A percentile compares a stretch with the other conserved stretches of the same genome.
Conservation (phyloP, 2,329 filamentous ascomycete genomes). For the Aureobasidium melanogenum region DNA sequence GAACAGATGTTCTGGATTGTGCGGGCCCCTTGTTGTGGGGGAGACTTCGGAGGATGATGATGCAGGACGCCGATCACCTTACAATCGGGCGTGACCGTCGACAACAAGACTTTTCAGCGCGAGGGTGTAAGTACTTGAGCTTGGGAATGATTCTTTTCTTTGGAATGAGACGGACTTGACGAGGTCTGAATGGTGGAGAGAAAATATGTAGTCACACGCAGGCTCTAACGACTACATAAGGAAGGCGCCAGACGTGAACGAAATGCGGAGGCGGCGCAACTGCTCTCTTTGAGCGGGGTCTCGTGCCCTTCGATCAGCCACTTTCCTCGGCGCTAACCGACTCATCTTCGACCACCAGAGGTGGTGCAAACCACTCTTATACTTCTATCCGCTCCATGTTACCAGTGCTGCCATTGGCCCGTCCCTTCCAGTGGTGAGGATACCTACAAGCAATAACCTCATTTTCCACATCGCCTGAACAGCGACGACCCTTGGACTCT, state of each 20-base stretch:
- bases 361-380: slow-evolving; percentile 5
- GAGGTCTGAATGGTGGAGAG: background rate
- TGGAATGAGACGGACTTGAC: background rate
- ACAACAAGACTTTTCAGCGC: background rate
- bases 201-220: background rate
- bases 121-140: background rate
- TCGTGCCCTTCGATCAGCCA: slow-evolving; percentile 7
- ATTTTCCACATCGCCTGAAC: background rate
- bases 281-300: slow-evolving; percentile 2
- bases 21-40: slow-evolving; percentile 11
- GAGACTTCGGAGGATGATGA: background rate
- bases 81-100: background rate
- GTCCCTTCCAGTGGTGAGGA: background rate
- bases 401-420: background rate
- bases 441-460: background rate
- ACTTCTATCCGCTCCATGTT: background rate
- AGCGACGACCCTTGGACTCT: background rate
- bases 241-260: slow-evolving; percentile 4
- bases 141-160: background rate
- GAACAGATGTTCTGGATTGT: slow-evolving; percentile 12
- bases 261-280: slow-evolving; percentile 10
- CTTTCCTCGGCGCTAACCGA: slow-evolving; percentile 9
- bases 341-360: background rate
- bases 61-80: slow-evolving; percentile 11
- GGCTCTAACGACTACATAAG: background rate